These are phyloP conservation scores for Helichrysum umbraculigerum DNA, from an alignment of 129 eudicot genomes.

Conservation along the genomic window DNA sequence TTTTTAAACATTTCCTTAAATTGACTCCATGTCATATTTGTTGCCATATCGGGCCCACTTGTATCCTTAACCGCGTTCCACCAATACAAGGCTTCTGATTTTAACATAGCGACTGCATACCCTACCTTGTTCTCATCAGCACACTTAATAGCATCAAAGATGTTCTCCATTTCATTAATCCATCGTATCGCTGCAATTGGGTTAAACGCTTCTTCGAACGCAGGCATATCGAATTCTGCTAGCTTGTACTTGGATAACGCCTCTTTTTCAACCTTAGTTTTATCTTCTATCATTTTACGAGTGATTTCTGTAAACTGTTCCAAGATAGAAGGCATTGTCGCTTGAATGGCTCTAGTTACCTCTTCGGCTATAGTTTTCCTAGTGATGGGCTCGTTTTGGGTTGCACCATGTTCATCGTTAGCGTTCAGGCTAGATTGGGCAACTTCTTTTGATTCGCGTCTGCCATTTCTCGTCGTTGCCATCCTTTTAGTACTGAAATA, in stretches of 20 bases:
- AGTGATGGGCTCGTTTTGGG: background rate
- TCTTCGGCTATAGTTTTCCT: conserved; percentile 10
- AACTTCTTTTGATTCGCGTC: background rate
- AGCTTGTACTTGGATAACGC: background rate
- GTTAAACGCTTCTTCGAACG: background rate
- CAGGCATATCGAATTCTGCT: background rate
- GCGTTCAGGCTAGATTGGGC: background rate
- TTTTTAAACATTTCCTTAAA: background rate
- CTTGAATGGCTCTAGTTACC: background rate
- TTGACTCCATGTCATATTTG: background rate
- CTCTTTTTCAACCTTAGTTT: background rate
- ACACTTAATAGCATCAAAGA: conserved; percentile 14
- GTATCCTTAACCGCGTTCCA: conserved; percentile 10
- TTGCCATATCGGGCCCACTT: background rate
- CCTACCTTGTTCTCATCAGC: background rate
- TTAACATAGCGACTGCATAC: conserved; percentile 3
- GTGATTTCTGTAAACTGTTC: background rate
- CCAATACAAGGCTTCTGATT: background rate
- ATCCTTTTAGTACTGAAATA: background rate
- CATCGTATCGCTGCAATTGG: background rate
- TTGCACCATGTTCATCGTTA: background rate
- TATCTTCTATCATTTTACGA: background rate
- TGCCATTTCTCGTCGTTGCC: background rate
- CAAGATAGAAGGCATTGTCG: background rate
- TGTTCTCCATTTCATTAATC: conserved; percentile 18